These are phyloP conservation scores for Clitopilus passeckerianus DNA, from an alignment of 768 basidiomycete species.

Conservation along the genomic window DNA sequence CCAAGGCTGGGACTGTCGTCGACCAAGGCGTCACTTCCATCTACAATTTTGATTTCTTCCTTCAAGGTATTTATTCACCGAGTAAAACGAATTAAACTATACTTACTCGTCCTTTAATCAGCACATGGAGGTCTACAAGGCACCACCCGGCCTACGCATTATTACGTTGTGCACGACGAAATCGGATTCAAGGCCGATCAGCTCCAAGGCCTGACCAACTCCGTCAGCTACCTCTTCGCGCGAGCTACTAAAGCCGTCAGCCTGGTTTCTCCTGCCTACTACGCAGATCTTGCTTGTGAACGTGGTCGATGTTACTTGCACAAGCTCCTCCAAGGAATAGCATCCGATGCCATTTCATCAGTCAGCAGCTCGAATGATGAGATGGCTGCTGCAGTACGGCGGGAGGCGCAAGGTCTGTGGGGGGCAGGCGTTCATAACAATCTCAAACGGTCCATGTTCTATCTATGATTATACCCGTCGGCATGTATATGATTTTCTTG, in stretches of 20 bases:
- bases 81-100: background rate
- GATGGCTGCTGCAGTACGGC: slow-evolving; percentile 22
- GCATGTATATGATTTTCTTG: too few species aligned
- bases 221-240: slow-evolving; percentile 74
- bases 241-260: slow-evolving; percentile 87
- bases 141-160: slow-evolving; percentile 71
- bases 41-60: slow-evolving; percentile 62
- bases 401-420: slow-evolving; percentile 57
- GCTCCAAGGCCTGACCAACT: slow-evolving; percentile 67
- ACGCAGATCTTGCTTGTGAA: slow-evolving; percentile 67
- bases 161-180: slow-evolving; percentile 80
- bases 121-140: slow-evolving; percentile 77
- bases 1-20: slow-evolving; percentile 75
- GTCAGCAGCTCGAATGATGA: slow-evolving; percentile 40
- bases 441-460: slow-evolving; percentile 73
- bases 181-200: slow-evolving; percentile 63
- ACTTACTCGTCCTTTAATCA: slow-evolving; percentile 11
- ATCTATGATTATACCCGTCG: slow-evolving; percentile 35
- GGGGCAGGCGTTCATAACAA: slow-evolving; percentile 41
- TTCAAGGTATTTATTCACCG: slow-evolving; percentile 42
- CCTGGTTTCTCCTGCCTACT: slow-evolving; percentile 77
- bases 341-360: slow-evolving; percentile 23
- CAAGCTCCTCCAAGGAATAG: slow-evolving; percentile 56
- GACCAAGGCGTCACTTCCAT: slow-evolving; percentile 72
- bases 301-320: slow-evolving; percentile 72